A percentile compares a stretch with the other conserved stretches of the same genome.
phyloP scores from a whole-genome alignment of 2,329 filamentous ascomycete species.

The Pezicula rhizophila region DNA sequence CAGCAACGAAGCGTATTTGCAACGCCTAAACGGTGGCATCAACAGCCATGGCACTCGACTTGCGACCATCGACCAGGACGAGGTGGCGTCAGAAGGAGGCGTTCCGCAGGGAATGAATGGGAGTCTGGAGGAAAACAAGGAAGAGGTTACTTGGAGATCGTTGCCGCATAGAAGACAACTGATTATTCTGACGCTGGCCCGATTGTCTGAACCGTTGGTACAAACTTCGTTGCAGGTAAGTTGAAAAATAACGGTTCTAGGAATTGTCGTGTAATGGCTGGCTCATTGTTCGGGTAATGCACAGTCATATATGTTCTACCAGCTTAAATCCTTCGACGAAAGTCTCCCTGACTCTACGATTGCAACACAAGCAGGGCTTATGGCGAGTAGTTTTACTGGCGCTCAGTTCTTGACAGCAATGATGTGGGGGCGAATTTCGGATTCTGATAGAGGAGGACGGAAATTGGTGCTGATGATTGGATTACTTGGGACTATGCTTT shows the following conservation, averaged over 20 bases:
- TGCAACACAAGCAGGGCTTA: constrained; percentile 68
- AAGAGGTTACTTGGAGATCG: constrained; percentile 59
- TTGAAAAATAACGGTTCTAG: constrained; percentile 63
- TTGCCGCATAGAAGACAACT: constrained; percentile 75
- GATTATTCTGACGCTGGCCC: constrained; percentile 68
- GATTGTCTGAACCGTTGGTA: constrained; percentile 75
- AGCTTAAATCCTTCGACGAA: constrained; percentile 69
- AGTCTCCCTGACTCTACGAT: constrained; percentile 56
- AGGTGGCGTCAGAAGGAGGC: constrained; percentile 8
- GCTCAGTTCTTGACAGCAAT: constrained; percentile 80
- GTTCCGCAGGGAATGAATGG: background rate
- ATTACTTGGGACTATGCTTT: constrained; percentile 57
- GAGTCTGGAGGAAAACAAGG: constrained; percentile 4
- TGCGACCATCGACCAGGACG: constrained; percentile 8
- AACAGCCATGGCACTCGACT: constrained; percentile 5
- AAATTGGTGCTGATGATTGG: constrained; percentile 77
- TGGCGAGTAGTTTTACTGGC: constrained; percentile 74
- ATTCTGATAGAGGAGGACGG: constrained; percentile 58
- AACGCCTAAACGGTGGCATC: background rate
- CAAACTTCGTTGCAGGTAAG: constrained; percentile 52
- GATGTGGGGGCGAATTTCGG: constrained; percentile 70
- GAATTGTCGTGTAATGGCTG: constrained; percentile 32
- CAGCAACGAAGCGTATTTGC: background rate
- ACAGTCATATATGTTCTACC: constrained; percentile 76
- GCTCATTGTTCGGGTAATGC: constrained; percentile 20